phyloP scores from a whole-genome alignment of 2,329 filamentous ascomycete species.

The Plectosphaerella cucumerina region DNA sequence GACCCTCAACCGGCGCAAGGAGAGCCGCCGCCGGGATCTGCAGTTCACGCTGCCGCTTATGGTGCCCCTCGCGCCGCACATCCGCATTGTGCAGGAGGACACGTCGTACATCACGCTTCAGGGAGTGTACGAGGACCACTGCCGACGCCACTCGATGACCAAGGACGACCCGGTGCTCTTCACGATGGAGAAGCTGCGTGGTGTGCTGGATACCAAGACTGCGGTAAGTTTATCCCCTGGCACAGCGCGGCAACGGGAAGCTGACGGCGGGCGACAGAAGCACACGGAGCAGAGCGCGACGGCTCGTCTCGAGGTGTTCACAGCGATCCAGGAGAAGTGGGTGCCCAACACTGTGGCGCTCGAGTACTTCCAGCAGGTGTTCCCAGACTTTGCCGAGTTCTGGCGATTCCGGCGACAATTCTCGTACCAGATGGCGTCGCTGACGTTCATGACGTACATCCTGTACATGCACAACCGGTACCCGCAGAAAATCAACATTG shows the following conservation, averaged over 20 bases:
- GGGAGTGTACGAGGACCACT: constrained; percentile 94
- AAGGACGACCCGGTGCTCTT: constrained; percentile 96
- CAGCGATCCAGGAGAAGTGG: constrained; percentile 89
- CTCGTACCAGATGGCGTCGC: constrained; percentile 87
- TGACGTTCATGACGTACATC: constrained; percentile 98
- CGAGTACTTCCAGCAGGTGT: constrained; percentile 84
- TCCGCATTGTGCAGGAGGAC: constrained; percentile 94
- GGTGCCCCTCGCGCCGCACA: constrained; percentile 90
- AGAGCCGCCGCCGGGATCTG: constrained; percentile 86
- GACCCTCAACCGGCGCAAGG: constrained; percentile 85
- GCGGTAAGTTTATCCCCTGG: constrained; percentile 36
- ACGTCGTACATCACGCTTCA: constrained; percentile 91
- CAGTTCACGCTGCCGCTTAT: constrained; percentile 96
- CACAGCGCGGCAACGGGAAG: constrained; percentile 5
- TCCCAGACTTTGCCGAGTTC: constrained; percentile 88
- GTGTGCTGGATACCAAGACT: constrained; percentile 66
- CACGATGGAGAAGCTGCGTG: constrained; percentile 89
- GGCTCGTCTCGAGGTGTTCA: constrained; percentile 85
- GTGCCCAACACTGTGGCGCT: constrained; percentile 78
- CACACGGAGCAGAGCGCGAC: constrained; percentile 65
- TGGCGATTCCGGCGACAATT: constrained; percentile 98
- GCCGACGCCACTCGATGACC: constrained; percentile 76
- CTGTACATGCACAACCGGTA: constrained; percentile 96
- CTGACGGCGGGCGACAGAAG: constrained; percentile 42
- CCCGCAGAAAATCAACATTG: constrained; percentile 92